These are phyloP conservation scores for Trichoderma polysporum DNA, from an alignment of 2,329 filamentous ascomycete species.

Conservation along the genomic window DNA sequence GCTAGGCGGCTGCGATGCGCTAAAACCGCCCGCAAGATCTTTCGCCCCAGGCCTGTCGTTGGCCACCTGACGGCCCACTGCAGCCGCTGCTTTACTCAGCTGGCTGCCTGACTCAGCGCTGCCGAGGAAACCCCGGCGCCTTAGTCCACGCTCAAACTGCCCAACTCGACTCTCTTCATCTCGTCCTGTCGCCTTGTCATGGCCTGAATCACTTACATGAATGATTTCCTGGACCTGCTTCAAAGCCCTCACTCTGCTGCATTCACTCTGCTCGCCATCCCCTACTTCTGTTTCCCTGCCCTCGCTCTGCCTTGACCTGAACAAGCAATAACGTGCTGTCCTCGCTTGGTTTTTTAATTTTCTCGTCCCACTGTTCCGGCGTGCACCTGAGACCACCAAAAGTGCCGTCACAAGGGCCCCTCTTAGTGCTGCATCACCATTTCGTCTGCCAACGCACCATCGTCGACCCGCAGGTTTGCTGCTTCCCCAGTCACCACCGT, in stretches of 20 bases:
- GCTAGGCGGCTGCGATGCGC: background rate
- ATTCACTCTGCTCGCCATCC: background rate
- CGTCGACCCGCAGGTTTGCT: constrained; percentile 13
- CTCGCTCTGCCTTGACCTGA: background rate
- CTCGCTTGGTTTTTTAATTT: background rate
- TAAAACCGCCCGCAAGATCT: background rate
- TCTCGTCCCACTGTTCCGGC: background rate
- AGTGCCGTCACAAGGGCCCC: constrained; percentile 16
- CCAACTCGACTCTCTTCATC: constrained; percentile 15
- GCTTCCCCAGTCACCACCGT: constrained; percentile 28
- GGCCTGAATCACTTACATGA: constrained; percentile 18
- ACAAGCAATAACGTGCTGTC: background rate
- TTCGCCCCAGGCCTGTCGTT: background rate
- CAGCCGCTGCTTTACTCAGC: constrained; percentile 4
- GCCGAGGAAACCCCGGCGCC: constrained; percentile 19
- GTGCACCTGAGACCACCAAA: background rate
- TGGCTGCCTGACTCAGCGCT: constrained; percentile 21
- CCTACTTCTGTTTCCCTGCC: background rate
- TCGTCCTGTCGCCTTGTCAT: constrained; percentile 18
- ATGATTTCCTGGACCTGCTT: constrained; percentile 4
- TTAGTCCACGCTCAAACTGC: constrained; percentile 9
- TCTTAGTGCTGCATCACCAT: constrained; percentile 9
- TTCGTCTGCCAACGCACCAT: constrained; percentile 15
- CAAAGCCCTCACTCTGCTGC: background rate
- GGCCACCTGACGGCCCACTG: constrained; percentile 19